phyloP scores from a whole-genome alignment of 495 filamentous ascomycete genomes.

The Xylaria grammica region DNA sequence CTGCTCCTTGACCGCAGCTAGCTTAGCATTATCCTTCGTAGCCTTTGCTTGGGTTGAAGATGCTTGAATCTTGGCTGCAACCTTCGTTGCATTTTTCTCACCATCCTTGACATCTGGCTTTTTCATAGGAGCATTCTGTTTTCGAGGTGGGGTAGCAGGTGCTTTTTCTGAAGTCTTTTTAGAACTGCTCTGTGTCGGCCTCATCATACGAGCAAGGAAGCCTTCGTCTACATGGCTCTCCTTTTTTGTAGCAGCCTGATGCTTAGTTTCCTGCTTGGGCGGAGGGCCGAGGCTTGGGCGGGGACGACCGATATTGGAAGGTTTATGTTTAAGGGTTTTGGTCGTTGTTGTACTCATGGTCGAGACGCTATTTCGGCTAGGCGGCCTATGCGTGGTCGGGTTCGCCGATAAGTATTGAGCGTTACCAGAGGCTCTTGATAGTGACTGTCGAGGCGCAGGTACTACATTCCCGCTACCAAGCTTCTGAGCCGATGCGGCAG shows the following conservation, averaged over 20 bases:
- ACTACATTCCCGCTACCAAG: constrained; percentile 36
- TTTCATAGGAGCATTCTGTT: constrained; percentile 32
- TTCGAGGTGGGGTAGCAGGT: constrained; percentile 47
- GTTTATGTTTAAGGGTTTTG: constrained; percentile 46
- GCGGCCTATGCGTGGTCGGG: constrained; percentile 40
- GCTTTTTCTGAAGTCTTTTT: constrained; percentile 78
- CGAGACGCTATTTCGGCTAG: constrained; percentile 53
- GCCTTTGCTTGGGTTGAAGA: constrained; percentile 29
- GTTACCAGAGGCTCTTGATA: constrained; percentile 43
- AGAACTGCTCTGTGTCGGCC: constrained; percentile 79
- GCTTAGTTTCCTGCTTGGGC: constrained; percentile 48
- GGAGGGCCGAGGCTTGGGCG: constrained; percentile 58
- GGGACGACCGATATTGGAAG: constrained; percentile 45
- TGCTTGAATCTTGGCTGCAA: constrained; percentile 30
- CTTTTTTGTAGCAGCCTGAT: constrained; percentile 47
- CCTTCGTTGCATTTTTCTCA: constrained; percentile 37
- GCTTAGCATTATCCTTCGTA: constrained; percentile 26
- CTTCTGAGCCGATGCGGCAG: constrained; percentile 65
- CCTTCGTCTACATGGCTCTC: constrained; percentile 66
- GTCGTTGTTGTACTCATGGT: constrained; percentile 29
- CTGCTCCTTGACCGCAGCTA: constrained; percentile 34
- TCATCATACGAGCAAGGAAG: constrained; percentile 92
- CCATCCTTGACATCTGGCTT: constrained; percentile 29
- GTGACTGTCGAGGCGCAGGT: constrained; percentile 42
- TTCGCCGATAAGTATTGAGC: constrained; percentile 28